phyloP scores from a whole-genome alignment of 2,329 filamentous ascomycete genomes.

The Passalora sequoiae region DNA sequence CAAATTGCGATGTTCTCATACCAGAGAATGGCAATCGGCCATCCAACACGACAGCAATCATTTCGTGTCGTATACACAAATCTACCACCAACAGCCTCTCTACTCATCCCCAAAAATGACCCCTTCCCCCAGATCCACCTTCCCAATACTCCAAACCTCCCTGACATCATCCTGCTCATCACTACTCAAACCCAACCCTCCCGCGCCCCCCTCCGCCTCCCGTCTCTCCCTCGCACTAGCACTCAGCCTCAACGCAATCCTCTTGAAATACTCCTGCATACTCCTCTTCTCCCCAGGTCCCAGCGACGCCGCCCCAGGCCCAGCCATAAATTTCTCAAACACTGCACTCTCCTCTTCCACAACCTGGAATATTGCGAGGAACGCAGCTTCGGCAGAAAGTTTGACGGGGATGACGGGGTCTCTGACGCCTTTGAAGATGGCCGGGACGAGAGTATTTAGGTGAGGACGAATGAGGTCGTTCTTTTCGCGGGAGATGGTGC shows the following conservation, averaged over 20 bases:
- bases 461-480: conserved; percentile 78
- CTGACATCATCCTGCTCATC: conserved; percentile 92
- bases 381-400: conserved; percentile 87
- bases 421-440: conserved; percentile 83
- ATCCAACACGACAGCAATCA: too few species aligned
- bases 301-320: conserved; percentile 60
- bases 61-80: neutral
- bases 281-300: conserved; percentile 71
- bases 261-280: conserved; percentile 96
- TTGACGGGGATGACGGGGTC: conserved; percentile 94
- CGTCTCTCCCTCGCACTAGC: conserved; percentile 80
- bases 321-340: conserved; percentile 84
- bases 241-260: conserved; percentile 79
- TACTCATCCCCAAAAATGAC: conserved; percentile 19
- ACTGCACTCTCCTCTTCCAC: conserved; percentile 79
- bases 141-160: conserved; percentile 93
- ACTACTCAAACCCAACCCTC: conserved; percentile 76
- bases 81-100: neutral
- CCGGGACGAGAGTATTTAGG: conserved; percentile 69
- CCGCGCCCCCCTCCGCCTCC: conserved; percentile 85
- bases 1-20: too few species aligned
- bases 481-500: conserved; percentile 75
- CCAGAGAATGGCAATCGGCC: too few species aligned
- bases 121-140: conserved; percentile 69
- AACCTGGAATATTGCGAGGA: conserved; percentile 83